phyloP scores from a whole-genome alignment of 352 stramenopile species.

The Aphanomyces invadans region DNA sequence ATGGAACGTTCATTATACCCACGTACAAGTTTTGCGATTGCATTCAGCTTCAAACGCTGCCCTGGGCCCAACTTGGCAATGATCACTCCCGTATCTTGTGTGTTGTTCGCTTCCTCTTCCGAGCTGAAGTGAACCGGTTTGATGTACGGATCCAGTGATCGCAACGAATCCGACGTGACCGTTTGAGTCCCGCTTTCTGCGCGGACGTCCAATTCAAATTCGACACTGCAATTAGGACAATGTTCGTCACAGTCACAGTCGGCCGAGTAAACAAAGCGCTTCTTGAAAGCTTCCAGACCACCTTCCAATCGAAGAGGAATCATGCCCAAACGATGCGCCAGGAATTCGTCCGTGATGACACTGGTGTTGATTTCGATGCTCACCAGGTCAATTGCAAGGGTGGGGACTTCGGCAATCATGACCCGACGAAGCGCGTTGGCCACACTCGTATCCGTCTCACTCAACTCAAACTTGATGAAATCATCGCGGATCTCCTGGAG shows the following conservation, averaged over 20 bases:
- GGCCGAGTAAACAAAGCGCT: slow-evolving; percentile 84
- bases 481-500: slow-evolving; percentile 91
- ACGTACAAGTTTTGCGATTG: slow-evolving; percentile 84
- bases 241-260: slow-evolving; percentile 93
- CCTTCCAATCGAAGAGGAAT: slow-evolving; percentile 91
- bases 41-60: slow-evolving; percentile 91
- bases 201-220: slow-evolving; percentile 94
- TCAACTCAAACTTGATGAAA: slow-evolving; percentile 96
- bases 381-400: slow-evolving; percentile 98
- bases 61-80: slow-evolving; percentile 95
- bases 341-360: slow-evolving; percentile 98
- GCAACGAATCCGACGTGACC: slow-evolving; percentile 68
- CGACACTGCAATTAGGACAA: slow-evolving; percentile 94
- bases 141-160: slow-evolving; percentile 81
- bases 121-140: slow-evolving; percentile 79
- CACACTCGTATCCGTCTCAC: slow-evolving; percentile 93
- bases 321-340: slow-evolving; percentile 96
- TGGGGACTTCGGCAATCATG: slow-evolving; percentile 97
- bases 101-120: slow-evolving; percentile 88
- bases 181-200: slow-evolving; percentile 62
- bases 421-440: slow-evolving; percentile 96
- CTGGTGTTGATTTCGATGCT: slow-evolving; percentile 96
- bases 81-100: slow-evolving; percentile 92
- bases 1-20: background rate
- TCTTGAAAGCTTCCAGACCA: slow-evolving; percentile 80